These are phyloP conservation scores for Dendrobium chrysotoxum DNA, from an alignment of 106 monocot species.

Conservation along the genomic window DNA sequence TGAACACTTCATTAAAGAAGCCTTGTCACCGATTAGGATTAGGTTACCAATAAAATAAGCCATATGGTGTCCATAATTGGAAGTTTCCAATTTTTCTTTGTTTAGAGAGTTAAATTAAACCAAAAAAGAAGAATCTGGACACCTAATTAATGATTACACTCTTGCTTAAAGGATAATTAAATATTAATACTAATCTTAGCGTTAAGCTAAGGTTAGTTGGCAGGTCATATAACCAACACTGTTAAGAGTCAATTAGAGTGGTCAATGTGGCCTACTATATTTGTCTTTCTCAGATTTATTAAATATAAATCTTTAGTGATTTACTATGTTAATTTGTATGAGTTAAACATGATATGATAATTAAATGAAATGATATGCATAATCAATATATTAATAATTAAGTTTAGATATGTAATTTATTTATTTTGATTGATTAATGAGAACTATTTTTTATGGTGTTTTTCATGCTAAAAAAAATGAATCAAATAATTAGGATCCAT, in stretches of 20 bases:
- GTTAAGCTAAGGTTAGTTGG: conserved; percentile 4
- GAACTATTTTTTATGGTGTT: too few relatives aligned
- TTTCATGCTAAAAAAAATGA: too few relatives aligned
- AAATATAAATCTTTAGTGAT: not conserved
- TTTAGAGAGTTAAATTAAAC: not conserved
- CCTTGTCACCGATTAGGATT: not conserved
- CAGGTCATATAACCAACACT: not conserved
- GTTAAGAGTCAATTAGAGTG: not conserved
- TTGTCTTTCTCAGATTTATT: not conserved
- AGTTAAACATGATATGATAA: too few relatives aligned
- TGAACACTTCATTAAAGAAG: not conserved
- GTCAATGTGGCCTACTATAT: not conserved
- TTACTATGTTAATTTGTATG: too few relatives aligned
- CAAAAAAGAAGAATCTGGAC: not conserved
- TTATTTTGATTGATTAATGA: too few relatives aligned
- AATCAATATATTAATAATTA: too few relatives aligned
- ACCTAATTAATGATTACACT: not conserved
- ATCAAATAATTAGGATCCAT: too few relatives aligned
- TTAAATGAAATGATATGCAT: too few relatives aligned
- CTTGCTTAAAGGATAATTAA: not conserved
- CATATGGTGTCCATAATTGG: not conserved
- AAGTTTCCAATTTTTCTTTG: not conserved
- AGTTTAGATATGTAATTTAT: too few relatives aligned
- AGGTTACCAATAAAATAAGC: not conserved
- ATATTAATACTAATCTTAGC: not conserved